Evolutionary conservation across 139 green algal species (phyloP).

Genomic region (Helicosporidium sp.): DNA sequence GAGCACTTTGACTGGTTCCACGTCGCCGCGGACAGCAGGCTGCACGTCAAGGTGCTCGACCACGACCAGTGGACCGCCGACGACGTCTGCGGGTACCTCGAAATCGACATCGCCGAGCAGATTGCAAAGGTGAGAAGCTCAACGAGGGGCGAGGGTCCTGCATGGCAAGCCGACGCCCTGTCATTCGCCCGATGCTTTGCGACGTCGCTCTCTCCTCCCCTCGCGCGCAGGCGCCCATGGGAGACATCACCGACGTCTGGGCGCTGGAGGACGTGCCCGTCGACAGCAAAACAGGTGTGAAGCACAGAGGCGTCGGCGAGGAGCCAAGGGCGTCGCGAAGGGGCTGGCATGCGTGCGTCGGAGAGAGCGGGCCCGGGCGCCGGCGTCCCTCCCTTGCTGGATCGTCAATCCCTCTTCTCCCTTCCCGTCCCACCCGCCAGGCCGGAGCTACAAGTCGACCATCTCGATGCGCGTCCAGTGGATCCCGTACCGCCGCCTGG

Average conservation of each 20-base stretch:
- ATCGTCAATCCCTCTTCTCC: neutral
- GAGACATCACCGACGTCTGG: slow-evolving; percentile 20
- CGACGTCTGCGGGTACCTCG: slow-evolving; percentile 12
- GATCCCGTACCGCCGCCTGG: slow-evolving; percentile 17
- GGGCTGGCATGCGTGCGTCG: neutral
- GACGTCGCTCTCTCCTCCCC: neutral
- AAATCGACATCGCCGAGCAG: slow-evolving; percentile 19
- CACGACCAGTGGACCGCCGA: slow-evolving; percentile 13
- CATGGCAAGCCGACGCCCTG: too few species aligned
- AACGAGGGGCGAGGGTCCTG: too few species aligned
- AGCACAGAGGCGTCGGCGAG: too few species aligned
- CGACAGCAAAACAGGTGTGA: slow-evolving; percentile 5
- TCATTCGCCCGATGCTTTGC: neutral
- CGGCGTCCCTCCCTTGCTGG: neutral
- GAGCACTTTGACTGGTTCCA: slow-evolving; percentile 29
- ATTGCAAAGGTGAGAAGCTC: slow-evolving; percentile 2
- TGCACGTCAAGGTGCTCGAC: slow-evolving; percentile 24
- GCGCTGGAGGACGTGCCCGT: slow-evolving; percentile 8
- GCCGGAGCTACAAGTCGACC: neutral
- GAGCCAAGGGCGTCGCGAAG: too few species aligned
- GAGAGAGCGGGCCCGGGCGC: neutral
- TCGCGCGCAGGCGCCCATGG: slow-evolving; percentile 1
- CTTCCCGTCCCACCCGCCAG: neutral
- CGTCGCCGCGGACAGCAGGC: slow-evolving; percentile 9
- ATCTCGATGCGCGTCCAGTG: slow-evolving; percentile 20